Percentiles rank a stretch among this genome's conserved stretches.
Evolutionary conservation across 2,329 filamentous ascomycete genomes (phyloP).

Genomic region (Allantophomopsis lycopodina): DNA sequence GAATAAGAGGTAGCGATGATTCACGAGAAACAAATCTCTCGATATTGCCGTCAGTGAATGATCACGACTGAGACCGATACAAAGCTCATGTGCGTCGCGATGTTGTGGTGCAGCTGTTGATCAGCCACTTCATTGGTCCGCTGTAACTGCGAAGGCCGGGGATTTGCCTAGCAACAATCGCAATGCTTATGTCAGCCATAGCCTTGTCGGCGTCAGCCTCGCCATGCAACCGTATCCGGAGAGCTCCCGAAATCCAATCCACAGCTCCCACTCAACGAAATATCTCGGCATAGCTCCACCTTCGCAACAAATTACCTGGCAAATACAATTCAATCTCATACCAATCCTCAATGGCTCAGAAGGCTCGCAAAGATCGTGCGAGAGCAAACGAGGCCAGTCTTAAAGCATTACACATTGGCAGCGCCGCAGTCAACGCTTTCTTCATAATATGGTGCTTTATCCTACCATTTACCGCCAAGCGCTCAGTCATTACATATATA

Average conservation of each 20-base stretch:
- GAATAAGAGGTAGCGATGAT: too few relatives aligned
- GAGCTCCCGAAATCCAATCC: too few relatives aligned
- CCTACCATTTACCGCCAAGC: constrained; percentile 39
- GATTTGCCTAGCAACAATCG: background rate
- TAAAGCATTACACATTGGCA: constrained; percentile 69
- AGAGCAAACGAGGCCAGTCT: constrained; percentile 67
- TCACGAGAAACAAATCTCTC: too few relatives aligned
- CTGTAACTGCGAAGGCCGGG: background rate
- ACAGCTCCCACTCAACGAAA: too few relatives aligned
- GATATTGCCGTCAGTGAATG: too few relatives aligned
- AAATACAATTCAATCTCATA: too few relatives aligned
- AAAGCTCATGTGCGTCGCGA: background rate
- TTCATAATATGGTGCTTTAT: constrained; percentile 62
- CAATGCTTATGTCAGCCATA: background rate
- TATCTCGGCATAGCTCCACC: too few relatives aligned
- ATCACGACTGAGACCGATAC: too few relatives aligned
- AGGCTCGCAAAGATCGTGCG: constrained; percentile 38
- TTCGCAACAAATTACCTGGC: too few relatives aligned
- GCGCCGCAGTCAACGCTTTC: constrained; percentile 54
- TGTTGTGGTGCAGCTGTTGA: background rate
- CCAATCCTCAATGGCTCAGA: constrained; percentile 15
- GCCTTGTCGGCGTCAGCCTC: background rate
- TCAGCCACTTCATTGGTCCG: background rate
- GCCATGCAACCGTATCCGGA: background rate
- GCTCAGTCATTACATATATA: constrained; percentile 54